These are phyloP conservation scores for Camelina neglecta DNA, from an alignment of 345 rosid genomes.

Conservation along the genomic window DNA sequence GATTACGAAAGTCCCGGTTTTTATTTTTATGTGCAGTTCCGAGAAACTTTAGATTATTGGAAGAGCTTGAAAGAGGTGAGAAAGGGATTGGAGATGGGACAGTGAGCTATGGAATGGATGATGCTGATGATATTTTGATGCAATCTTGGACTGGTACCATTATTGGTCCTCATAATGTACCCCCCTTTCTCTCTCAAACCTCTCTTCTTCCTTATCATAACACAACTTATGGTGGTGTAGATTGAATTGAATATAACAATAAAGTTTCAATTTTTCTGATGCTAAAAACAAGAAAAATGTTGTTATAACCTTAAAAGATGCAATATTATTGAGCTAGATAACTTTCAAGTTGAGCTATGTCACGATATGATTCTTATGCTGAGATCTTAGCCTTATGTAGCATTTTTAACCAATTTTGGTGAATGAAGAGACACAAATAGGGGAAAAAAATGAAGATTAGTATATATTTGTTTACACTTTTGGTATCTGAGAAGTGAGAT, in stretches of 20 bases:
- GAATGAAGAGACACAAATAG: neutral
- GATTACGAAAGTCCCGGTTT: neutral
- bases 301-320: neutral
- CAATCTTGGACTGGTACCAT: slow-evolving; percentile 90
- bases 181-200: neutral
- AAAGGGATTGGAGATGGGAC: slow-evolving; percentile 88
- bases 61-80: slow-evolving; percentile 91
- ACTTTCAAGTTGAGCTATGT: neutral
- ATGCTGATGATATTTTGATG: slow-evolving; percentile 81
- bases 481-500: neutral
- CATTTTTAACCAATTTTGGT: slow-evolving; percentile 11
- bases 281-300: neutral
- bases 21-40: slow-evolving; percentile 52
- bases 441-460: neutral
- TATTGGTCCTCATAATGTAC: slow-evolving; percentile 79
- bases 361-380: slow-evolving; percentile 2
- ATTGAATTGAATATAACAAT: neutral
- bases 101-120: slow-evolving; percentile 93
- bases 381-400: neutral
- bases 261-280: neutral
- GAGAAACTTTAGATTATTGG: slow-evolving; percentile 79
- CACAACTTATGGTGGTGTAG: neutral
- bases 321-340: neutral
- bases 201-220: neutral
- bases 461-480: slow-evolving; percentile 3